Evolutionary conservation across 805 yeast genomes (phyloP), one percentile per base, ranked within the genome.

Genomic region (Saccharomycopsis microspora): DNA sequence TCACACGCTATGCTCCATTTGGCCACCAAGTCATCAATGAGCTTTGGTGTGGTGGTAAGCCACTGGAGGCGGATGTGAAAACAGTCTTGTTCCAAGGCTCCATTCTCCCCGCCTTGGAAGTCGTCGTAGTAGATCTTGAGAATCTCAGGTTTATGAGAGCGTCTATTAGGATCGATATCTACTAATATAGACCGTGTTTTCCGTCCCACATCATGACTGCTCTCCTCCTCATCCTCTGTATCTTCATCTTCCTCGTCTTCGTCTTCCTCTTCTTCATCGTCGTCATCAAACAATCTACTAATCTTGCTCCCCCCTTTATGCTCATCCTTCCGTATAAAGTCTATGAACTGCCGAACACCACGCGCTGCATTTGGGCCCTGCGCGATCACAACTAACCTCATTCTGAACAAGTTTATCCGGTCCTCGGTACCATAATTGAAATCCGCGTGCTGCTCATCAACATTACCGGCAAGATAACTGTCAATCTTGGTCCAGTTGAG

Each of bases 401-500:
- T 75, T 54, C 83, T 71, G 59, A 78, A 83, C 55, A 72, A 68
- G 34, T 72, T 71, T 49, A 72, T 73, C 49, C 71, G 69, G 7
- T 71, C 73, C 31, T 41, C 38, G 11, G 71, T 76, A 8, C 78
- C 77, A 5, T 44, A 49, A 34, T 27, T 29, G 32, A 60, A 54
- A 48, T 77, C 65, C 1, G 78, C 75, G 54, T 49, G 49, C 29
- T 42, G 45, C 34, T 87, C 96, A 32, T 82, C 88, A 60, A 82
- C 85, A 3, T 52, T 52, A 0, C 98, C 98, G 0, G 97, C 95
- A n/a, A 89, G 62, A 29, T 76, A 75, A 58, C 87, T 96, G 65
- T 93, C 99, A 55, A 89, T 71, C 53, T 80, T 83, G 56, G 89
- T 89, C 98, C 98, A 93, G 53, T 89, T 88, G 52, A 78, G 75